Evolutionary conservation across 2,329 filamentous ascomycete genomes (phyloP).

Genomic region (Epichloe sibirici): DNA sequence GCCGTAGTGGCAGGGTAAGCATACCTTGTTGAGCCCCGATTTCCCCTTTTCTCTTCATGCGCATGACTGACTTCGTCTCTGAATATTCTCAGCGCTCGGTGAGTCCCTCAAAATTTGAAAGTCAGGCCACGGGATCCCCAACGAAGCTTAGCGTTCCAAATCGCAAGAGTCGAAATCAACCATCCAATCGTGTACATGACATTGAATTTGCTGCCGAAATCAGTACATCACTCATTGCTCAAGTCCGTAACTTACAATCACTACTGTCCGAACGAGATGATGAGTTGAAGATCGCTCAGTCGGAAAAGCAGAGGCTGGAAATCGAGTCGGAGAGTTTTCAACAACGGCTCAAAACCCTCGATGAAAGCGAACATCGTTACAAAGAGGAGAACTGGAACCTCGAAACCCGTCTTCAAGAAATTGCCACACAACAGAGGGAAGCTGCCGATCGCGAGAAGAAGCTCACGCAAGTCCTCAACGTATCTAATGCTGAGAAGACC

Average conservation of each 20-base stretch:
- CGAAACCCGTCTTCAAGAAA: constrained; percentile 82
- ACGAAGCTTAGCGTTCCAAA: constrained; percentile 82
- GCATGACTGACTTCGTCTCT: constrained; percentile 6
- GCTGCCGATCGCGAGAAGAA: constrained; percentile 73
- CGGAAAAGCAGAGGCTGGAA: constrained; percentile 70
- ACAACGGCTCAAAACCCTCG: constrained; percentile 68
- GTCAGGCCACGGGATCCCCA: constrained; percentile 72
- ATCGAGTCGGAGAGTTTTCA: constrained; percentile 68
- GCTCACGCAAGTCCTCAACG: constrained; percentile 58
- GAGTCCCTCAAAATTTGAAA: constrained; percentile 69
- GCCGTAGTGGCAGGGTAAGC: constrained; percentile 40
- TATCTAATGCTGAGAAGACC: constrained; percentile 63
- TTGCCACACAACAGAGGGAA: constrained; percentile 61
- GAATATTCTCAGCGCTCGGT: constrained; percentile 44
- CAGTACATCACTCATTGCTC: constrained; percentile 84
- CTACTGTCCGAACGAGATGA: constrained; percentile 82
- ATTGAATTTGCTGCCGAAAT: constrained; percentile 99
- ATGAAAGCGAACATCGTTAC: constrained; percentile 90
- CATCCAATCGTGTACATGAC: constrained; percentile 77
- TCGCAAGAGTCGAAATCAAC: constrained; percentile 81
- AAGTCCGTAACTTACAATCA: constrained; percentile 81
- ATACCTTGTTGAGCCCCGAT: not conserved
- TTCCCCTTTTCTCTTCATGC: not conserved
- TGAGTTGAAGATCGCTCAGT: constrained; percentile 59
- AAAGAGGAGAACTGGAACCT: constrained; percentile 99